phyloP scores from a whole-genome alignment of 495 filamentous ascomycete species.

The Rostrohypoxylon terebratum region DNA sequence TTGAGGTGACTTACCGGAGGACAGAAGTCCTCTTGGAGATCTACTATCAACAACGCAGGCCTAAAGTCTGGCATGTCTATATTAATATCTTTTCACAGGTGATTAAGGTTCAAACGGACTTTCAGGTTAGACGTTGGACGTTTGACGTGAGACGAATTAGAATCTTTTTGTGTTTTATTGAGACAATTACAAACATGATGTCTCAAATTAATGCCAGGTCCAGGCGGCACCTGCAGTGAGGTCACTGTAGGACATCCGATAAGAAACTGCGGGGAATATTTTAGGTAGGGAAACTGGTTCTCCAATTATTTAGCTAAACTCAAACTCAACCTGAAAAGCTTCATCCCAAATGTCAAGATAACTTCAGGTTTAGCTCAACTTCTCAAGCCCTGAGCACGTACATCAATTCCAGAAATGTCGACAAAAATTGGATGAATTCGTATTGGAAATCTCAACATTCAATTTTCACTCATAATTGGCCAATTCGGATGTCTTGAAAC shows the following conservation, averaged over 20 bases:
- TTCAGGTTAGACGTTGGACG: neutral
- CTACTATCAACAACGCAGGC: constrained; percentile 74
- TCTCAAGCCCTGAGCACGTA: neutral
- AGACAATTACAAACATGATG: constrained; percentile 3
- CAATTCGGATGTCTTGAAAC: neutral
- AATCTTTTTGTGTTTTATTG: neutral
- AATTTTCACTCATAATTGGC: neutral
- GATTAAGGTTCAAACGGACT: no score
- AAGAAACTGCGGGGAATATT: constrained; percentile 19
- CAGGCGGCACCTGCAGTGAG: no score
- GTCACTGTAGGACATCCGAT: constrained; percentile 17
- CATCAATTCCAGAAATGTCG: neutral
- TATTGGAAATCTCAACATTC: neutral
- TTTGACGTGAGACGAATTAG: no score
- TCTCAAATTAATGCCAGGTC: neutral
- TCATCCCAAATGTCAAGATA: neutral
- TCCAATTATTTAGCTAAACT: neutral
- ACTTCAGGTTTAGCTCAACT: neutral
- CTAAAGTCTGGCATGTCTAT: constrained; percentile 47
- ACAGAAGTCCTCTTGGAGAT: constrained; percentile 97
- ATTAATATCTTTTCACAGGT: neutral
- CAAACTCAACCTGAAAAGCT: neutral
- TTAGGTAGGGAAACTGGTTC: no score
- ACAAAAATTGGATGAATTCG: neutral
- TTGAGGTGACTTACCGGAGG: constrained; percentile 74